A percentile compares a stretch with the other conserved stretches of the same genome.
Evolutionary conservation across 2,329 filamentous ascomycete genomes (phyloP).

Genomic region (Aspergillus arachidicola): DNA sequence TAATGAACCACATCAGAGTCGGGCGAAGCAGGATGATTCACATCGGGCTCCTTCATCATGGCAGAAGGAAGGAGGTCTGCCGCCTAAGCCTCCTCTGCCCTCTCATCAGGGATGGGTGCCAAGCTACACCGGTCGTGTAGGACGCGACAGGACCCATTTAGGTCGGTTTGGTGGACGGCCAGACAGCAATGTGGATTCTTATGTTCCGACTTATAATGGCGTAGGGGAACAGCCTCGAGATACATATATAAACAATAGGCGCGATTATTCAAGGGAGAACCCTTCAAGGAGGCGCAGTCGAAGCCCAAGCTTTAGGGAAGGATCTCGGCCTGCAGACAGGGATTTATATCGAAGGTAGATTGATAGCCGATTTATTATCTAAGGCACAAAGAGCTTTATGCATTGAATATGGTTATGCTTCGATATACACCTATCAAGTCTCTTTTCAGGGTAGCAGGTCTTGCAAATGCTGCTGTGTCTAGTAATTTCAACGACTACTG

Average conservation of each 20-base stretch:
- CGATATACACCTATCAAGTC: background rate
- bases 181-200: conserved; percentile 38
- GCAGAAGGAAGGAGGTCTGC: conserved; percentile 37
- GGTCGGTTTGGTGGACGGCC: conserved; percentile 26
- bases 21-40: conserved; percentile 27
- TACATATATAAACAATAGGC: conserved; percentile 19
- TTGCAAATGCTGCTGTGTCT: background rate
- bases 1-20: conserved; percentile 20
- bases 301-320: conserved; percentile 35
- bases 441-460: background rate
- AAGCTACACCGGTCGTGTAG: conserved; percentile 28
- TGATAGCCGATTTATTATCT: background rate
- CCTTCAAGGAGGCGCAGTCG: conserved; percentile 36
- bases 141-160: conserved; percentile 34
- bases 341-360: conserved; percentile 27
- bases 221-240: conserved; percentile 29
- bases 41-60: conserved; percentile 28
- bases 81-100: conserved; percentile 40
- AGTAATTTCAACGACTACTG: background rate
- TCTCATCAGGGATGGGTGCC: conserved; percentile 32
- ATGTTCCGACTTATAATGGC: conserved; percentile 39
- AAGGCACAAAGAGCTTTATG: background rate
- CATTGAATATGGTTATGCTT: background rate
- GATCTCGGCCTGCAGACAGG: conserved; percentile 24
- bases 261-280: conserved; percentile 33